Percentiles rank a stretch among this genome's conserved stretches.
Conservation (phyloP, 2,329 filamentous ascomycete genomes). For the Xenosphaeropsis pyriputrescens region DNA sequence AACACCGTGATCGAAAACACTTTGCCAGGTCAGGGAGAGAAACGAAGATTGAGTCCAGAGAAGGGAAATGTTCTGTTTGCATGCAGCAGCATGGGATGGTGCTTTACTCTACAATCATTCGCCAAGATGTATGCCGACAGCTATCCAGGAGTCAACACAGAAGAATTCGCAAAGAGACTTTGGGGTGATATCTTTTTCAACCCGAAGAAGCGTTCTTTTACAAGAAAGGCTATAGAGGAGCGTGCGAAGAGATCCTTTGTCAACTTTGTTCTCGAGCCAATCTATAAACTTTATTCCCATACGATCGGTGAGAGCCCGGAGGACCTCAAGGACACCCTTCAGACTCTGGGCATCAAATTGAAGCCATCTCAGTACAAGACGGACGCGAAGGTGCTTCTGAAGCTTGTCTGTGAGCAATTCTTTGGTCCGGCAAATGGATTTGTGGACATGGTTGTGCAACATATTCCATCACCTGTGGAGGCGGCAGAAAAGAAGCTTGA, state of each 20-base stretch:
- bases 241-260: conserved; percentile 76
- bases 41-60: conserved; percentile 75
- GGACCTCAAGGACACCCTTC: conserved; percentile 67
- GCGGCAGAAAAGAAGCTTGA: conserved; percentile 66
- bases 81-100: conserved; percentile 89
- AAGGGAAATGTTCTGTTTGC: conserved; percentile 98
- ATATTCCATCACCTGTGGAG: conserved; percentile 75
- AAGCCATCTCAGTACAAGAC: conserved; percentile 88
- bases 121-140: conserved; percentile 91
- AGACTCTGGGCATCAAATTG: conserved; percentile 64
- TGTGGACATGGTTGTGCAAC: conserved; percentile 86
- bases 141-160: conserved; percentile 66
- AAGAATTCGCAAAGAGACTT: conserved; percentile 70
- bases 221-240: conserved; percentile 72
- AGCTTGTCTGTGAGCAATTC: conserved; percentile 85
- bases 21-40: conserved; percentile 66
- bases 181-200: conserved; percentile 99
- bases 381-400: conserved; percentile 79
- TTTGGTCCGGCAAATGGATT: conserved; percentile 84
- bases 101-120: conserved; percentile 87
- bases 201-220: conserved; percentile 78
- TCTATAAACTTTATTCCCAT: conserved; percentile 95
- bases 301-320: conserved; percentile 84
- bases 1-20: conserved; percentile 90
- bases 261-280: conserved; percentile 86